phyloP scores from a whole-genome alignment of 1,139 yeast genomes.

The Yamadazyma siamensis region DNA sequence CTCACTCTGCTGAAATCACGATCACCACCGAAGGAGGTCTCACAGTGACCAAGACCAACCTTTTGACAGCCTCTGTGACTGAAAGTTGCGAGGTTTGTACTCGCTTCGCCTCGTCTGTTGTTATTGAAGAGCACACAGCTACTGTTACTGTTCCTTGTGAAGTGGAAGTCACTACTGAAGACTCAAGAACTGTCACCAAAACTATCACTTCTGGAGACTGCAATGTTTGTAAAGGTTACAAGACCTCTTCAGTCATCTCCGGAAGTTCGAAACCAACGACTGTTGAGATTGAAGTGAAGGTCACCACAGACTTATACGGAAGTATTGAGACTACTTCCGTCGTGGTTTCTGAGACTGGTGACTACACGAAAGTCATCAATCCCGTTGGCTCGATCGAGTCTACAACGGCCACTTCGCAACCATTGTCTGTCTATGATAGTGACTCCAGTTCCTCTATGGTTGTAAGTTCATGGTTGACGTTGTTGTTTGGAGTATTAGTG shows the following conservation, averaged over 20 bases:
- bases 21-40: too few species aligned
- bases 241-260: constrained; percentile 1
- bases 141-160: constrained; percentile 6
- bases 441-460: too few species aligned
- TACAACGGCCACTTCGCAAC: too few species aligned
- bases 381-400: too few species aligned
- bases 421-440: too few species aligned
- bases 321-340: too few species aligned
- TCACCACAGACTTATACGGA: constrained; percentile 2
- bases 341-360: too few species aligned
- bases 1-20: too few species aligned
- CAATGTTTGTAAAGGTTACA: constrained; percentile 5
- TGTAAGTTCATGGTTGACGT: too few species aligned
- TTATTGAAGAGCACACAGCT: constrained; percentile 1
- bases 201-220: constrained; percentile 15
- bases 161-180: constrained; percentile 6
- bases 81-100: constrained; percentile 3
- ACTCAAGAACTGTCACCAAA: constrained; percentile 1
- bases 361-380: too few species aligned
- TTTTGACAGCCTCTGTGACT: constrained; percentile 5
- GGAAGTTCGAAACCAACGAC: constrained; percentile 1
- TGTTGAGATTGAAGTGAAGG: constrained; percentile 4
- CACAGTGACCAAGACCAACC: too few species aligned
- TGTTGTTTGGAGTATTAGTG: too few species aligned
- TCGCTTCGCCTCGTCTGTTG: constrained; percentile 1